Evolutionary conservation across 2,329 filamentous ascomycete genomes (phyloP), one percentile per base, ranked within the genome.

Genomic region (Cladosporium sp.): DNA sequence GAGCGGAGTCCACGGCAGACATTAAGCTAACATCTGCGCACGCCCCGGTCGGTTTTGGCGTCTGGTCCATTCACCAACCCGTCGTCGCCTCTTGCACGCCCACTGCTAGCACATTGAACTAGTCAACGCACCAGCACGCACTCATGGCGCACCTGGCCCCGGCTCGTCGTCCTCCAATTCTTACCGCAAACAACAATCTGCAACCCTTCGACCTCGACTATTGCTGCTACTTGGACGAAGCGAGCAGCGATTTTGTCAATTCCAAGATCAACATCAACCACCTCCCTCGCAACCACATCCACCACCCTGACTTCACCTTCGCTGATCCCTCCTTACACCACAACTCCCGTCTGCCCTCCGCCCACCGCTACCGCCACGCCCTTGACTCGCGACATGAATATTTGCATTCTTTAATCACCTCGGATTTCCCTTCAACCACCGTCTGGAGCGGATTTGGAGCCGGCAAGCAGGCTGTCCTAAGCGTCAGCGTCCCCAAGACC

Each of bases 331-430:
- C 45, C 29, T 36, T 48, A 36, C 20, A 38, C 4, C n/a, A 48
- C 45, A 36, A 48, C 37, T 41, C 45, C 29, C 45, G 38, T 13
- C 45, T 34, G 17, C 45, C 45, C 36, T 40, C 45, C 19, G 37
- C 37, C 45, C 45, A 48, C 45, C 45, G 45, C 45, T 48, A 24
- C 45, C 37, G 27, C 19, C 38, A 48, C 45, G 45, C 45, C 45
- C 37, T 41, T 13, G 45, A 41, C 13, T 48, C 41, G 32, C 32
- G 47, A 50, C 40, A 62, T 58, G 58, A 56, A 47, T 56, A 56
- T 34, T 43, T 60, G 41, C 56, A 45, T 41, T 56, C 56, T 36
- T 54, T 61, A 34, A 56, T 56, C 32, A 50, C 42, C 37, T 34
- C 47, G 8, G 47, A 43, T 30, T 17, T 49, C 38, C 40, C 44